These are phyloP conservation scores for Calonectria leucothoes DNA, from an alignment of 2,329 filamentous ascomycete genomes.

Conservation along the genomic window DNA sequence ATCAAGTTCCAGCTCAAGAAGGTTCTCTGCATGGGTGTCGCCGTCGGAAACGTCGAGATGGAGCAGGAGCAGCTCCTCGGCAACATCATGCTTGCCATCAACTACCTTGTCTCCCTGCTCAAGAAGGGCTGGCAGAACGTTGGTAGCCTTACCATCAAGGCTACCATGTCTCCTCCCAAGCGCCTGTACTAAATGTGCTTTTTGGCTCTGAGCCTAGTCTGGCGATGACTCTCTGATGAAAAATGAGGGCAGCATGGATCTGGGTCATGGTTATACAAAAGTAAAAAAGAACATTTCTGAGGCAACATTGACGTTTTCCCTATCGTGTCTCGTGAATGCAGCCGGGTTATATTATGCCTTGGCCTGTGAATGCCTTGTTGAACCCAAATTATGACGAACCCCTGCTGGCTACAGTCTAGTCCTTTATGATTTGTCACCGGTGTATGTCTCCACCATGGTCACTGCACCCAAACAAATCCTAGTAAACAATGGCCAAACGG, in stretches of 20 bases:
- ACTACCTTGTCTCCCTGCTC: conserved; percentile 98
- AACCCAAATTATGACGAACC: background rate
- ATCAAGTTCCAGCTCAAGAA: conserved; percentile 99
- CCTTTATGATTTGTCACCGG: background rate
- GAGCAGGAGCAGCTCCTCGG: conserved; percentile 92
- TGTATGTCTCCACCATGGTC: background rate
- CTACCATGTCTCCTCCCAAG: conserved; percentile 98
- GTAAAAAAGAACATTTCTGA: conserved; percentile 30
- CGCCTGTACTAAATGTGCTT: conserved; percentile 84
- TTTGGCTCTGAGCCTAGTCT: conserved; percentile 36
- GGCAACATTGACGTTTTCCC: conserved; percentile 15
- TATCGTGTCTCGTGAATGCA: background rate
- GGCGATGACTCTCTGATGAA: conserved; percentile 31
- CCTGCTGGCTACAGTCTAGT: background rate
- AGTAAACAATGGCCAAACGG: background rate
- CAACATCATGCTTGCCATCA: conserved; percentile 99
- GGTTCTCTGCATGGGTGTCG: conserved; percentile 99
- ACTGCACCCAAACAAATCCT: background rate
- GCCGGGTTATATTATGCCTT: background rate
- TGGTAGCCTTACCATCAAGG: conserved; percentile 99
- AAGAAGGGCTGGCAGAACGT: conserved; percentile 99
- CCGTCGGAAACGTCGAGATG: conserved; percentile 99
- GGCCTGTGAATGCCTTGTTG: background rate
- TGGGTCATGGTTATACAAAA: conserved; percentile 26
- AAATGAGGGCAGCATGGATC: conserved; percentile 34